Evolutionary conservation across 2,329 filamentous ascomycete genomes (phyloP), one percentile per base, ranked within the genome.

Genomic region (Colletotrichum orbiculare): DNA sequence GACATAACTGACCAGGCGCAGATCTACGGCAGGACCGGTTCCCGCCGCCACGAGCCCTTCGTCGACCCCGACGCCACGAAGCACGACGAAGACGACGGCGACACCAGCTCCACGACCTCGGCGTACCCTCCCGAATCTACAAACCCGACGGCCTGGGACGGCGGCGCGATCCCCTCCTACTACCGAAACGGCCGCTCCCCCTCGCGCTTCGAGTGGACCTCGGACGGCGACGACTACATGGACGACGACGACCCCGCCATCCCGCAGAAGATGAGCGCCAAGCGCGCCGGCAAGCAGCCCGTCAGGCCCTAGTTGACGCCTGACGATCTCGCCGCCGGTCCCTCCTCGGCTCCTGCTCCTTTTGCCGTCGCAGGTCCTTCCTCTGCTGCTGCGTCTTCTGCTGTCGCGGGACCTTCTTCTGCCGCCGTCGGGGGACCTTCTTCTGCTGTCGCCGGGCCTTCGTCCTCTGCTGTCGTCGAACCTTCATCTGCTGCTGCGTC

Each of bases 1-100:
- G 12, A 42, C 46, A 9, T 35, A 6, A 10, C 10, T 11, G 8
- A n/a, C 37, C 11, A 7, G 34, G 2, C 35, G 7, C 59, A 62
- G 59, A 62, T 62, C 39, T 62, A 62, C 59, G 46, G 59, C 8
- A 45, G 59, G 4, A 57, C 53, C 15, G 59, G 59, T 3, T 50
- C 34, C 13, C 37, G 52, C 10, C 59, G 59, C 38, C 35, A 35
- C 11, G 25, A 6, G 48, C 8, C 10, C 17, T 33, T 38, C 50
- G 50, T 11, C 17, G 33, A 34, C 50, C 33, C 50, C 6, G 34
- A 45, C 38, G 45, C 34, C 37, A 49, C 35, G 8, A 11, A 7
- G 25, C 34, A 8, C 39, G 6, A n/a, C n/a, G 15, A 25, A 38
- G 10, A 17, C 56, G 7, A 37, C 6, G 13, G 12, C 25, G 5